phyloP scores from a whole-genome alignment of 2,329 filamentous ascomycete species.

The Neoscytalidium dimidiatum region DNA sequence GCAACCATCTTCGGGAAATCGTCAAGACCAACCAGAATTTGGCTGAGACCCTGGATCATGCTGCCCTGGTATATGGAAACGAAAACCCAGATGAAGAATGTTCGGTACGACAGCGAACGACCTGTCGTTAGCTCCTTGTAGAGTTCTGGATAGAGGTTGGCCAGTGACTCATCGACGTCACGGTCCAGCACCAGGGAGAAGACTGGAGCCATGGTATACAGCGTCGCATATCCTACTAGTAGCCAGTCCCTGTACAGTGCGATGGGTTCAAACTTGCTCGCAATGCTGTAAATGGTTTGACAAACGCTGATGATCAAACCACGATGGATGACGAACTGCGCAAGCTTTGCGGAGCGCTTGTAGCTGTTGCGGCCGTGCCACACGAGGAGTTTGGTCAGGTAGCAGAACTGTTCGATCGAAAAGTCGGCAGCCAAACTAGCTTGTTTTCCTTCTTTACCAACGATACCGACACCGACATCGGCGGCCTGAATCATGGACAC shows the following conservation, averaged over 20 bases:
- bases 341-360: slow-evolving; percentile 91
- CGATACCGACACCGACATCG: slow-evolving; percentile 95
- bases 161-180: slow-evolving; percentile 90
- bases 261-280: slow-evolving; percentile 87
- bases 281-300: slow-evolving; percentile 96
- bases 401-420: slow-evolving; percentile 91
- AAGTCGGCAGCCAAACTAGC: slow-evolving; percentile 95
- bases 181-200: slow-evolving; percentile 92
- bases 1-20: slow-evolving; percentile 68
- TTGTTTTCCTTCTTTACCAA: slow-evolving; percentile 95
- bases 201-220: slow-evolving; percentile 92
- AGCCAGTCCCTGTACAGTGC: slow-evolving; percentile 97
- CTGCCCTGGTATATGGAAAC: slow-evolving; percentile 94
- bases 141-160: slow-evolving; percentile 92
- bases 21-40: slow-evolving; percentile 76
- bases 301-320: slow-evolving; percentile 94
- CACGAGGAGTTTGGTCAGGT: slow-evolving; percentile 93
- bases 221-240: slow-evolving; percentile 91
- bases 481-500: slow-evolving; percentile 99
- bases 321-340: slow-evolving; percentile 97
- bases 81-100: slow-evolving; percentile 95
- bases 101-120: slow-evolving; percentile 83
- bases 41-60: slow-evolving; percentile 91
- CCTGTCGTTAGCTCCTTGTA: slow-evolving; percentile 97
- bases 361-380: slow-evolving; percentile 99